Percentiles rank a stretch among this genome's conserved stretches.
phyloP scores from a whole-genome alignment of 2,329 filamentous ascomycete species.

The Penicillium griseofulvum region DNA sequence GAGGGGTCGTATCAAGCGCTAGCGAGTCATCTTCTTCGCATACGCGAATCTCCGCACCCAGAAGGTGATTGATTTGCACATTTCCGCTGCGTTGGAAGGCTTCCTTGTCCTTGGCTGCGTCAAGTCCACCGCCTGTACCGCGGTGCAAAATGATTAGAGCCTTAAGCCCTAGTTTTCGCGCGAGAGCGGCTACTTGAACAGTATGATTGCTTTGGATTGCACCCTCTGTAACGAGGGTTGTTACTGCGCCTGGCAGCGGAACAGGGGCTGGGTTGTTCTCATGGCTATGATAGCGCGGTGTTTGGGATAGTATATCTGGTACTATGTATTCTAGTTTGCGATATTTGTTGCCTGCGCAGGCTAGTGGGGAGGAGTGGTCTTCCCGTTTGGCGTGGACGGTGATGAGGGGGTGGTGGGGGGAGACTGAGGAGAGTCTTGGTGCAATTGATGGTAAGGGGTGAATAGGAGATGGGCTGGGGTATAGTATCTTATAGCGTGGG shows the following conservation, averaged over 20 bases:
- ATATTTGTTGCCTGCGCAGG: slow-evolving; percentile 39
- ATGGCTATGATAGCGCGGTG: slow-evolving; percentile 16
- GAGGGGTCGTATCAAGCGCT: slow-evolving; percentile 14
- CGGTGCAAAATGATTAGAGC: slow-evolving; percentile 29
- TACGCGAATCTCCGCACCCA: slow-evolving; percentile 48
- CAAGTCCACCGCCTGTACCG: slow-evolving; percentile 28
- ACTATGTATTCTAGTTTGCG: slow-evolving; percentile 40
- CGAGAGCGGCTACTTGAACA: slow-evolving; percentile 34
- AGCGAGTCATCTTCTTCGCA: slow-evolving; percentile 56
- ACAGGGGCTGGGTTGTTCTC: slow-evolving; percentile 11
- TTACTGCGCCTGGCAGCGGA: slow-evolving; percentile 17
- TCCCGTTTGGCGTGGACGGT: slow-evolving; percentile 35
- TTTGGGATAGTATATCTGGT: slow-evolving; percentile 31
- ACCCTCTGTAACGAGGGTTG: slow-evolving; percentile 37
- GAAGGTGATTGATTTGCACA: slow-evolving; percentile 29
- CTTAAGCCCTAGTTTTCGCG: slow-evolving; percentile 27
- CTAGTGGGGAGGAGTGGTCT: slow-evolving; percentile 36
- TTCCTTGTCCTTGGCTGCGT: slow-evolving; percentile 13
- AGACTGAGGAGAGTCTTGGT: neutral
- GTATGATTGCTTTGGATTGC: slow-evolving; percentile 40
- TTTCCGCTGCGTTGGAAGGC: slow-evolving; percentile 28
- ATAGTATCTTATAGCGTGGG: slow-evolving; percentile 30
- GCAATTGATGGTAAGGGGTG: slow-evolving; percentile 28
- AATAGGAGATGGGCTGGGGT: slow-evolving; percentile 32
- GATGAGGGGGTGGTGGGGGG: slow-evolving; percentile 16